Evolutionary conservation across 257 asterid species (phyloP), one percentile per base, ranked within the genome.

Genomic region (Misopates orontium): DNA sequence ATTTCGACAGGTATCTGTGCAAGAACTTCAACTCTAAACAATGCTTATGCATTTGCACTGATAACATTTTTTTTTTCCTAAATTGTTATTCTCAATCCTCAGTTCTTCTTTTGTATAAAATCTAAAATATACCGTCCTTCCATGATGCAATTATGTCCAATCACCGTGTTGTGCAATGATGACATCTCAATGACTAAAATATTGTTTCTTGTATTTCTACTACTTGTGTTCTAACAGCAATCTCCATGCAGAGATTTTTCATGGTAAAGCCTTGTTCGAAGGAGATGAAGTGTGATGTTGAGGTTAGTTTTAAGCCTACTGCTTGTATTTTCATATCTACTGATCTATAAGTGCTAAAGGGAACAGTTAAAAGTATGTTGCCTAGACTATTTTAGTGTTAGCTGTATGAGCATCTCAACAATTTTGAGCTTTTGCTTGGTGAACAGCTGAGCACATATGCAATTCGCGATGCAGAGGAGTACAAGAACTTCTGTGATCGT

Each of bases 211-310:
- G 16, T 16, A 16, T 56, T 68, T 62, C 20, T 23, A 40, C 61
- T 74, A 24, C 36, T 72, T 24, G 48, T 44, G 39, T 53, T 77
- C 77, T 79, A 60, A 79, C 52, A 36, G 76, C 67, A 60, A 45
- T 73, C 56, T 74, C 68, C 71, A 28, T 86, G 87, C 97, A 92
- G 98, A 89, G 98, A 64, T 89, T 92, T 79, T 82, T 78, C 84
- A 81, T 85, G 95, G 95, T 92, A 69, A 92, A 92, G 81, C 97
- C 98, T 73, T 92, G 97, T 73, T 85, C 94, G 11, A 90, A 90
- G 83, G 99, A 94, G 89, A 86, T 90, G 96, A 90, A 83, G 78
- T 90, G 97, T 68, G 99, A 94, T 70, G 96, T 94, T 78, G 96
- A 94, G 99, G 99, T 94, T 66, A 74, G 85, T 71, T 66, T 56